phyloP scores from a whole-genome alignment of 2,329 filamentous ascomycete species.

The Ceratocystis smalleyi region DNA sequence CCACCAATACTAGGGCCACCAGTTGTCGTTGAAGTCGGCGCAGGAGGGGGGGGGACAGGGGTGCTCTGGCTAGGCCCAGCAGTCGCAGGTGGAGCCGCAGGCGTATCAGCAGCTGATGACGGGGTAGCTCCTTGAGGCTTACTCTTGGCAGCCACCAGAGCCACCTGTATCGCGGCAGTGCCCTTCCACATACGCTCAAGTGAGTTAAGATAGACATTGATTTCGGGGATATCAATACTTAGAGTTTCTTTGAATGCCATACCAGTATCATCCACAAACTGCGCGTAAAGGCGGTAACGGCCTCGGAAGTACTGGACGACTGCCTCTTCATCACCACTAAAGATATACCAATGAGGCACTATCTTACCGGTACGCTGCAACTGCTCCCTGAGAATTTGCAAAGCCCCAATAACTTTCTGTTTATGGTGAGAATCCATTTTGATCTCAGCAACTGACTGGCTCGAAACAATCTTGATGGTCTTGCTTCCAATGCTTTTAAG shows the following conservation, averaged over 20 bases:
- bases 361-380: neutral
- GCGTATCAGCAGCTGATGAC: neutral
- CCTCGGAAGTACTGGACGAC: neutral
- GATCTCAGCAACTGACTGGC: neutral
- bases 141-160: neutral
- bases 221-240: constrained; percentile 3
- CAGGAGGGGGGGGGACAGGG: neutral
- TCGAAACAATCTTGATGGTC: neutral
- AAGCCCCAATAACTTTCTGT: neutral
- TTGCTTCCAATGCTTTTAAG: neutral
- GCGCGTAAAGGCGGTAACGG: neutral
- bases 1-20: neutral
- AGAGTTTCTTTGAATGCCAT: neutral
- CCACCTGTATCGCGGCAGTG: neutral
- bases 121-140: neutral
- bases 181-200: neutral
- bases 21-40: neutral
- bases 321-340: neutral
- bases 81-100: neutral
- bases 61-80: neutral
- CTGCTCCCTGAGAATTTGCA: neutral
- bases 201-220: neutral
- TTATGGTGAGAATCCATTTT: neutral
- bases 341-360: neutral
- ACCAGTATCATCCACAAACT: neutral